Evolutionary conservation across 2,329 filamentous ascomycete species (phyloP).

Genomic region (Cordyceps fumosorosea): DNA sequence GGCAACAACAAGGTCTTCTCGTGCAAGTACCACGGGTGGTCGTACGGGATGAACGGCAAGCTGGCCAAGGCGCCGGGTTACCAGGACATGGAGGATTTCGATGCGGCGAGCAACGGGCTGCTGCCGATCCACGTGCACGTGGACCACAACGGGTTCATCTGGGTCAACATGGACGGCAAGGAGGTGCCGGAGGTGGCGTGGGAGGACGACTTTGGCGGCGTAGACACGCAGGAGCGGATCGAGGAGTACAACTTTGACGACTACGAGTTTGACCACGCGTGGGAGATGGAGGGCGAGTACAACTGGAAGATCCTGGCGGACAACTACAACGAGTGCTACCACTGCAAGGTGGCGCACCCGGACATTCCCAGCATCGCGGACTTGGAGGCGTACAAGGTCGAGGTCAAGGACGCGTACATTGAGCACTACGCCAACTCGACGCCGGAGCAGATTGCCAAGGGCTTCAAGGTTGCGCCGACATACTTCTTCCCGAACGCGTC

Average conservation of each 20-base stretch:
- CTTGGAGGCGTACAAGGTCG: constrained; percentile 47
- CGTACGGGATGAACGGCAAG: constrained; percentile 46
- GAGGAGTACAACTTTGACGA: constrained; percentile 42
- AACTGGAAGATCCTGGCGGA: constrained; percentile 58
- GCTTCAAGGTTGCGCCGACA: constrained; percentile 38
- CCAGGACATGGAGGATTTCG: constrained; percentile 44
- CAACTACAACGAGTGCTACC: constrained; percentile 63
- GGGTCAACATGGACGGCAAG: constrained; percentile 48
- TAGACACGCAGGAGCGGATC: constrained; percentile 40
- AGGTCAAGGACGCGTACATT: constrained; percentile 42
- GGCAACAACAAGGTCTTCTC: constrained; percentile 44
- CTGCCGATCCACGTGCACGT: constrained; percentile 43
- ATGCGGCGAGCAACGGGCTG: constrained; percentile 44
- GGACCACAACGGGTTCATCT: constrained; percentile 44
- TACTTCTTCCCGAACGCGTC: constrained; percentile 47
- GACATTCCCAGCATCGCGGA: constrained; percentile 51
- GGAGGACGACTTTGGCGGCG: constrained; percentile 44
- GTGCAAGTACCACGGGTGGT: constrained; percentile 55
- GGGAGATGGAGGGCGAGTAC: constrained; percentile 49
- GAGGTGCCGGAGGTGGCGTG: constrained; percentile 42
- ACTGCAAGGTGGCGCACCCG: constrained; percentile 54
- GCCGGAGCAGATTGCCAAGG: constrained; percentile 40
- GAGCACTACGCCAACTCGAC: constrained; percentile 42
- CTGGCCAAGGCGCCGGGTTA: constrained; percentile 52
- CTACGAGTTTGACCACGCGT: constrained; percentile 51